phyloP scores from a whole-genome alignment of 495 filamentous ascomycete species.

The Aspergillus olivimuriae region DNA sequence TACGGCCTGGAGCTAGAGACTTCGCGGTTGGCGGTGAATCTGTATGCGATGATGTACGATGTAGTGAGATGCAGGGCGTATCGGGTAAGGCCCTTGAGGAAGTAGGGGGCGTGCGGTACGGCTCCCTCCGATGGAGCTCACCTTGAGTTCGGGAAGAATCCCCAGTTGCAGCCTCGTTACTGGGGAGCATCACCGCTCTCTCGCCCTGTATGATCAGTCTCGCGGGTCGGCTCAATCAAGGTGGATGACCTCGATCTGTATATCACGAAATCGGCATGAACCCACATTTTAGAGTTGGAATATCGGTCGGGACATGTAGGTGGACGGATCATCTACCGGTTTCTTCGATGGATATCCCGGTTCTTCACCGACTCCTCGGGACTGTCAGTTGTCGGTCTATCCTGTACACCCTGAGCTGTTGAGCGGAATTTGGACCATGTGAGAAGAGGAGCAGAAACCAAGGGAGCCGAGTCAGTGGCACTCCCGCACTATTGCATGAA shows the following conservation, averaged over 20 bases:
- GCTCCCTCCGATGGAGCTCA: no score
- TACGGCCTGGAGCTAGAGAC: not conserved
- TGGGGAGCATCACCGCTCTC: not conserved
- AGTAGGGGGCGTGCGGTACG: no score
- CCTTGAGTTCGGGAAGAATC: not conserved
- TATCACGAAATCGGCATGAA: not conserved
- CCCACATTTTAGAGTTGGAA: constrained; percentile 1
- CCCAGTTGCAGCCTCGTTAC: no score
- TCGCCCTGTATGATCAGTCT: constrained; percentile 6
- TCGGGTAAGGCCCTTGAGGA: no score
- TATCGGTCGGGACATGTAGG: not conserved
- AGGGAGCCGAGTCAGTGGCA: not conserved
- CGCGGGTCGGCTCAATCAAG: not conserved
- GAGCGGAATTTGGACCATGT: not conserved
- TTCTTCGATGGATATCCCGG: not conserved
- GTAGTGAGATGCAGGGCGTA: not conserved
- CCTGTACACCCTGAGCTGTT: not conserved
- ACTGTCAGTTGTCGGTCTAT: constrained; percentile 1
- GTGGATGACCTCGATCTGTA: not conserved
- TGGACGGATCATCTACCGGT: not conserved
- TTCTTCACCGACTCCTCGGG: not conserved
- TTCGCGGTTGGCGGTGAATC: not conserved
- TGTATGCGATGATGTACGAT: not conserved
- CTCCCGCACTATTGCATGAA: constrained; percentile 1
- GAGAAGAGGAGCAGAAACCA: not conserved